Evolutionary conservation across 2,329 filamentous ascomycete species (phyloP).

Genomic region (Lachnum nothofagi): DNA sequence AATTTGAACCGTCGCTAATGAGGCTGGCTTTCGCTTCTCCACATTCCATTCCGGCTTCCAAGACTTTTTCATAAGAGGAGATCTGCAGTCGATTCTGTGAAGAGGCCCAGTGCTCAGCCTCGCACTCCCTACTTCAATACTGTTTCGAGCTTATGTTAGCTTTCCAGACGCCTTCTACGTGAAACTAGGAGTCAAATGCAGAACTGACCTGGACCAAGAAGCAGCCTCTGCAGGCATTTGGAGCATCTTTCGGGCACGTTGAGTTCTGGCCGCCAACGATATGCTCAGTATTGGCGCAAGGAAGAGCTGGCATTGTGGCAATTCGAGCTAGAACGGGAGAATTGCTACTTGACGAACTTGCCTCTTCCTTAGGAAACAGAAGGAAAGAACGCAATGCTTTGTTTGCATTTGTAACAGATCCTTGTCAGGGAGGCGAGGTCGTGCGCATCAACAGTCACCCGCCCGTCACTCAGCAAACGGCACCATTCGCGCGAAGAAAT

Average conservation of each 20-base stretch:
- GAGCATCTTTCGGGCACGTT: not conserved
- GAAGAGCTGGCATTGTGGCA: not conserved
- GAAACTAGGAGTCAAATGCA: not conserved
- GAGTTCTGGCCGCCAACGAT: not conserved
- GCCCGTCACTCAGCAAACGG: not conserved
- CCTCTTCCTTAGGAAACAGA: not conserved
- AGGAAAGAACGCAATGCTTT: not conserved
- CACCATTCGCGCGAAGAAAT: not conserved
- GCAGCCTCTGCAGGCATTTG: not conserved
- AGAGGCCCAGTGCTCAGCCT: constrained; percentile 4
- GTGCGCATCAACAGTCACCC: not conserved
- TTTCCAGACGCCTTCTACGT: not conserved
- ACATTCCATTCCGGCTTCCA: constrained; percentile 13
- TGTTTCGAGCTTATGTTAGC: not conserved
- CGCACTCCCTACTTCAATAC: constrained; percentile 14
- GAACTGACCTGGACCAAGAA: not conserved
- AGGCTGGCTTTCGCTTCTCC: constrained; percentile 8
- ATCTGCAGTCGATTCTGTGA: constrained; percentile 17
- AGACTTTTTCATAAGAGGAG: constrained; percentile 5
- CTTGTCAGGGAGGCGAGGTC: not conserved
- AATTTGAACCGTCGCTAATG: not conserved
- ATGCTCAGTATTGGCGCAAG: not conserved
- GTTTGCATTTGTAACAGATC: not conserved
- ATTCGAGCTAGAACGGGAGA: too few species aligned
- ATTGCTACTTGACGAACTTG: too few species aligned